Evolutionary conservation across 208 protist genomes (phyloP), one percentile per base, ranked within the genome.

Genomic region (Leptomonas pyrrhocoris): DNA sequence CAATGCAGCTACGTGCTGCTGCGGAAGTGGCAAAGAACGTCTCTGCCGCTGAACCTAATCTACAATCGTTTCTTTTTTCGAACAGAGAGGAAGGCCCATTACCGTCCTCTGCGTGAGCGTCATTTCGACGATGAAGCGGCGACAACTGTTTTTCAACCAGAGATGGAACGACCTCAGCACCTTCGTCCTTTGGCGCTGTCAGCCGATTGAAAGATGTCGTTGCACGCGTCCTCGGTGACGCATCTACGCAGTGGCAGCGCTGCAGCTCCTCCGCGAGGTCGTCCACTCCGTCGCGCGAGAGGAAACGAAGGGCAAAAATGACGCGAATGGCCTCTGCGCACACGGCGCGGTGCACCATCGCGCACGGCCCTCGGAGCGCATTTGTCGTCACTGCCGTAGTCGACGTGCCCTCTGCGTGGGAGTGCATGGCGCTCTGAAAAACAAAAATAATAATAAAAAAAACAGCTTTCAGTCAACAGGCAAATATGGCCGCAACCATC

Each of bases 291-390:
- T n/a, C 23, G 27, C 40, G 34, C 1, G 66, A 62, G 19, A 79
- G 59, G 11, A 34, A 61, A 56, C 40, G 50, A 16, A 79, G 74
- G 11, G 74, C 59, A 27, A 79, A 59, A 13, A 79, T 48, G 54
- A 74, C 55, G 19, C 67, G 68, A 43, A 73, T 46, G 2, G 74
- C 74, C 27, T 79, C 67, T 0, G 56, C 48, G 21, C 66, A 69
- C 11, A 79, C 42, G 27, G 74, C 74, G 19, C 54, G 19, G 53
- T 71, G 61, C 45, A 74, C 19, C 25, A 51, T 38, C 4, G 46
- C 25, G 34, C 67, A 78, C 25, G 65, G 36, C 27, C 53, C 65
- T 2, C 58, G 45, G 23, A 60, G 46, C 19, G 65, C 27, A 13
- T 2, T 23, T 16, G 13, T 9, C 12, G 13, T 31, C 42, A 0